Base-by-base conservation (phyloP, 1,139 yeast species). In the Saccharomyces hybrid region DNA sequence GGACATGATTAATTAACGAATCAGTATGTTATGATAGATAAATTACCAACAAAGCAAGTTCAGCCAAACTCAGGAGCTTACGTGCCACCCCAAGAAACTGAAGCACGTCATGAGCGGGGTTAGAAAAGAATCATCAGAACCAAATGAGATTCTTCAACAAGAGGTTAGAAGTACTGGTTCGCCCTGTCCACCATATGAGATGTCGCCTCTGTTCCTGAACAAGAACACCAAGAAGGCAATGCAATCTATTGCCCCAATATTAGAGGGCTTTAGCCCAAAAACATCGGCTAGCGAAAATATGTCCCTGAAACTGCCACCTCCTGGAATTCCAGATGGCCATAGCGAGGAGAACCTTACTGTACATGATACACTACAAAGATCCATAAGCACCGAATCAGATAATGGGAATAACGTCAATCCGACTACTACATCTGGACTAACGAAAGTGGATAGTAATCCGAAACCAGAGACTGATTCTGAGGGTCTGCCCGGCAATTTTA, bases 221-320 rank as follows among this genome's bases (percentile, higher is more conserved):
- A 67, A 64, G 51, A 70, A 67, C 34, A 68, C 71, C 31, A 75
- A 75, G 61, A 80, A 75, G 59, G 91, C 93, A 4, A 83, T 86
- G 73, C 91, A 88, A 2, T 80, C 88, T 0, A 81, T 86, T 42
- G 93, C 93, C 0, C 93, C 95, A 2, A 85, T 86, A 70, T 70
- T 86, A 50, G 87, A 85, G 66, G 76, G 80, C 0, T 86, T 84
- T 68, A 78, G 82, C 8, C 95, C 95, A 3, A 86, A 84, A 66
- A 80, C 90, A 0, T 81, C 85, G 1, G 79, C 84, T 3, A 79
- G 83, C 60, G 88, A 82, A 59, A 74, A 74, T 57, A 73, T 67
- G 51, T 66, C 73, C 2, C 58, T 73, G 46, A 71, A 69, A 57
- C 54, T 73, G 21, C 76, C 75, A 3, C 69, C 74, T 7, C 67